Conservation (phyloP, 1,139 yeast species). For the Taiozyma sp. region DNA sequence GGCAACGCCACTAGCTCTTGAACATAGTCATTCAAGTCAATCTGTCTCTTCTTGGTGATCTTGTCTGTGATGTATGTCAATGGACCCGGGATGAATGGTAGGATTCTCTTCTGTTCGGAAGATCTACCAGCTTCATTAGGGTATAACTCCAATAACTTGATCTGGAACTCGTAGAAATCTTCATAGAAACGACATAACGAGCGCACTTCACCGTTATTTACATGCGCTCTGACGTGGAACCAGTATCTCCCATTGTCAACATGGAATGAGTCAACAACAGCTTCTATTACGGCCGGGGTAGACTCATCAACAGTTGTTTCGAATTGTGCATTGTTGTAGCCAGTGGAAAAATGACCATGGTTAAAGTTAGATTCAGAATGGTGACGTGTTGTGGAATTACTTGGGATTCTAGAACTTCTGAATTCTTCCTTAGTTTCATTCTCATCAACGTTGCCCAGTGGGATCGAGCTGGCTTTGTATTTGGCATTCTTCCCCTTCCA, state of each 20-base stretch:
- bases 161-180: slow-evolving; percentile 94
- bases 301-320: slow-evolving; percentile 12
- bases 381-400: slow-evolving; percentile 5
- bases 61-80: slow-evolving; percentile 86
- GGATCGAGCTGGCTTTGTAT: slow-evolving; percentile 87
- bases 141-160: slow-evolving; percentile 72
- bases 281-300: slow-evolving; percentile 40
- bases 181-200: slow-evolving; percentile 86
- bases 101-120: slow-evolving; percentile 53
- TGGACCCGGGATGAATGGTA: slow-evolving; percentile 97
- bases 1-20: slow-evolving; percentile 73
- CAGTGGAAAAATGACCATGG: slow-evolving; percentile 3
- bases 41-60: slow-evolving; percentile 78
- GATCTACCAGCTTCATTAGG: slow-evolving; percentile 89
- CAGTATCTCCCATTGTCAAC: slow-evolving; percentile 87
- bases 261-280: slow-evolving; percentile 75
- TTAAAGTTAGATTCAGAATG: not conserved
- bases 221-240: slow-evolving; percentile 68
- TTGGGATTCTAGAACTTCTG: slow-evolving; percentile 4
- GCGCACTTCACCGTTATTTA: slow-evolving; percentile 65
- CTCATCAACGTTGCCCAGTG: slow-evolving; percentile 41
- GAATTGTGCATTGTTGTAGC: not conserved
- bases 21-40: slow-evolving; percentile 80
- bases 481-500: slow-evolving; percentile 92
- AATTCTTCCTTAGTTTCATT: slow-evolving; percentile 2